Evolutionary conservation across 2,329 filamentous ascomycete genomes (phyloP).

Genomic region (Penicillium hesseltinei): DNA sequence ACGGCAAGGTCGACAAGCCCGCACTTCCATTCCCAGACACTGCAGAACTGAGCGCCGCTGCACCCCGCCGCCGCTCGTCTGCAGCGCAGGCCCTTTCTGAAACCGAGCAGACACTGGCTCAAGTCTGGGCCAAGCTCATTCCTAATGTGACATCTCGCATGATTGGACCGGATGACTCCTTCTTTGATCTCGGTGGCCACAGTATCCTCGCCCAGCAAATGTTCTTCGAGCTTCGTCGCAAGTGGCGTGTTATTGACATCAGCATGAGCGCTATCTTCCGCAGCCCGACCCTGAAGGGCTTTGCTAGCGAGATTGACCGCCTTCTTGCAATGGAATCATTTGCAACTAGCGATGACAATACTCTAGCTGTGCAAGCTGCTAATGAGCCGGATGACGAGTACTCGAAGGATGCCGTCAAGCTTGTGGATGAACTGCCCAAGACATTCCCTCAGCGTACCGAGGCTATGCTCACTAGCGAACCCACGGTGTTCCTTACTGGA

Average conservation of each 20-base stretch:
- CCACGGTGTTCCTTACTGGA: constrained; percentile 78
- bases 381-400: constrained; percentile 49
- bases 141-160: constrained; percentile 65
- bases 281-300: constrained; percentile 60
- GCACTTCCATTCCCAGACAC: constrained; percentile 78
- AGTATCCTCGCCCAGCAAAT: constrained; percentile 79
- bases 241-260: constrained; percentile 63
- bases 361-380: constrained; percentile 43
- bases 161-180: constrained; percentile 61
- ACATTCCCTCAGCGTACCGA: constrained; percentile 38
- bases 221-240: constrained; percentile 66
- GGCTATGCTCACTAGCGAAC: constrained; percentile 34
- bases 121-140: constrained; percentile 72
- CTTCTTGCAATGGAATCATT: constrained; percentile 48
- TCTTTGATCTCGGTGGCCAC: constrained; percentile 80
- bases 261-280: constrained; percentile 70
- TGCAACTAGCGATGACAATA: constrained; percentile 41
- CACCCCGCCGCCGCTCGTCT: constrained; percentile 51
- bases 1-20: constrained; percentile 79
- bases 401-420: constrained; percentile 50
- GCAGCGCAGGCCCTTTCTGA: constrained; percentile 48
- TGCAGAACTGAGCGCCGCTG: constrained; percentile 60
- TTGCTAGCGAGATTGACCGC: constrained; percentile 56
- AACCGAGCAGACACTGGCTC: constrained; percentile 66
- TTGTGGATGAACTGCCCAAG: constrained; percentile 51